Evolutionary conservation across 305 asterid genomes (phyloP), one percentile per base, ranked within the genome.

Genomic region (Euphrasia arctica): DNA sequence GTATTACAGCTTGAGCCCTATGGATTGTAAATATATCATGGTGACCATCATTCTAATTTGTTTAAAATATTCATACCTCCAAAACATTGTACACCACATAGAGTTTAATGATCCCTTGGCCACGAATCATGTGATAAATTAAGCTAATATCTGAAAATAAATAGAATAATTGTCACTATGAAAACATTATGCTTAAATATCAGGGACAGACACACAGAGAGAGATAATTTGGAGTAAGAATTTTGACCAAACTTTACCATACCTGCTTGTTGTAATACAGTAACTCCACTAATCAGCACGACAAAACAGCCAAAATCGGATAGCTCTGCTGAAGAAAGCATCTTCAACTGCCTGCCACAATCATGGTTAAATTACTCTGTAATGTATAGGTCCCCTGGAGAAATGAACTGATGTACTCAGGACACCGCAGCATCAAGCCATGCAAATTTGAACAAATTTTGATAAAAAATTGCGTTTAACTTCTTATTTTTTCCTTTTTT

Each of bases 41-140:
- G n/a, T 27, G 43, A 57, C 56, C 67, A 59, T 25, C 42, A 31
- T 22, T 25, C 63, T 62, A 51, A 10, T 54, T 62, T 29, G 47
- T 28, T 41, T 3, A 52, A 62, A 27, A 65, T 48, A 42, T 57
- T 50, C 89, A 67, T 78, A 94, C 99, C 99, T 94, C 99, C 82
- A 94, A 77, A 67, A 94, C 88, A 63, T 94, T 94, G 95, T 94
- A 94, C 63, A 94, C 97, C 75, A 94, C 99, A 45, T 91, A 94
- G 67, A 94, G 95, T 77, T 94, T 94, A 67, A 94, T 82, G 66
- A 90, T 83, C 73, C 94, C 96, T 83, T 94, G 99, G 67, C 99
- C 99, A 52, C 99, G 99, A 74, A 94, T 91, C 97, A 94, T 94
- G 87, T 94, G 99, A 82, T 94, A 94, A 75, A 94, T 94, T 75